phyloP scores from a whole-genome alignment of 1,284 basidiomycete species.

The Marasmius oreades region DNA sequence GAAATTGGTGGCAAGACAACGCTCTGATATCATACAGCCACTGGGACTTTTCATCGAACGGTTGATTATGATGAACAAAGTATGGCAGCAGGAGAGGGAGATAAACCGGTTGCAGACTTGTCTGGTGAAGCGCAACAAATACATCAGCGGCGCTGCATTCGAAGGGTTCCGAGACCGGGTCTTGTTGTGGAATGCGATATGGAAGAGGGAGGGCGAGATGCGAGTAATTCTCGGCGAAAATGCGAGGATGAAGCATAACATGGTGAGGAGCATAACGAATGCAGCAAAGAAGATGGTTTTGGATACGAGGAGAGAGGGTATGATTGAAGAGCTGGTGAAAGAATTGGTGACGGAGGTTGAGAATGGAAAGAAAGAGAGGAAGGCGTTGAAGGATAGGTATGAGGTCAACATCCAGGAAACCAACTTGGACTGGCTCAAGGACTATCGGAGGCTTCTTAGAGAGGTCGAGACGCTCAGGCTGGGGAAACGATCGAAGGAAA shows the following conservation, averaged over 20 bases:
- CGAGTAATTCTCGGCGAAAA: slow-evolving; percentile 28
- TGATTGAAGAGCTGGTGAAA: slow-evolving; percentile 39
- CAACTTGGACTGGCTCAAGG: slow-evolving; percentile 35
- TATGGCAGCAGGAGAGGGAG: slow-evolving; percentile 39
- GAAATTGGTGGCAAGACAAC: not conserved
- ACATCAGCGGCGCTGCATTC: slow-evolving; percentile 27
- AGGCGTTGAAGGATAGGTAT: slow-evolving; percentile 24
- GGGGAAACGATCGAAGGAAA: slow-evolving; percentile 28
- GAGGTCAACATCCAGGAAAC: slow-evolving; percentile 36
- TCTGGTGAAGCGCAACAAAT: slow-evolving; percentile 17
- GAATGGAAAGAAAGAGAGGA: slow-evolving; percentile 28
- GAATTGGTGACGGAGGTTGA: slow-evolving; percentile 35
- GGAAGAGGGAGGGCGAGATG: slow-evolving; percentile 33
- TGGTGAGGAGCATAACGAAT: slow-evolving; percentile 32
- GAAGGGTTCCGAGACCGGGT: slow-evolving; percentile 34
- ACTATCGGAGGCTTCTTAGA: slow-evolving; percentile 27
- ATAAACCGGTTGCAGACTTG: slow-evolving; percentile 27
- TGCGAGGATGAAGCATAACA: slow-evolving; percentile 28
- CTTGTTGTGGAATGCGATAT: slow-evolving; percentile 33
- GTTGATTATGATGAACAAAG: slow-evolving; percentile 34
- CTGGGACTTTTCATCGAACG: slow-evolving; percentile 39
- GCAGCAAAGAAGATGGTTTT: slow-evolving; percentile 39
- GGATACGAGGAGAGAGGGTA: slow-evolving; percentile 37
- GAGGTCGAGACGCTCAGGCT: slow-evolving; percentile 33
- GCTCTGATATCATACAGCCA: slow-evolving; percentile 9